phyloP scores from a whole-genome alignment of 495 filamentous ascomycete genomes.

The Xylaria palmicola region DNA sequence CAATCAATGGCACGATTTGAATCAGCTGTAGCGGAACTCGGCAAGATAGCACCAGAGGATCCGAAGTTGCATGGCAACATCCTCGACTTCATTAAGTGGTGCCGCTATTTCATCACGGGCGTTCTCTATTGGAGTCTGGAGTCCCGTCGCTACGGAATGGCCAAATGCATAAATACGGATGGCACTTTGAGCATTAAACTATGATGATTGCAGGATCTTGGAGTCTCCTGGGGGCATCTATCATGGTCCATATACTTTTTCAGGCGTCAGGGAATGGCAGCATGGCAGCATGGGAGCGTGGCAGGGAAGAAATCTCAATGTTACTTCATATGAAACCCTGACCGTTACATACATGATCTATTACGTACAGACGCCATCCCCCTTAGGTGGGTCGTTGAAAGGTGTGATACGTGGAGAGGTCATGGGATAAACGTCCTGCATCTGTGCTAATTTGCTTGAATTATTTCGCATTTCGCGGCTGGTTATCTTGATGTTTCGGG shows the following conservation, averaged over 20 bases:
- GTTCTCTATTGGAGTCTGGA: conserved; percentile 31
- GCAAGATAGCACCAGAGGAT: conserved; percentile 13
- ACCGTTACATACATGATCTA: too few species aligned
- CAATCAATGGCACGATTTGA: conserved; percentile 25
- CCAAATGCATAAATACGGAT: conserved; percentile 25
- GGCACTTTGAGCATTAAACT: conserved; percentile 25
- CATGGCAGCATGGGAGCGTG: too few species aligned
- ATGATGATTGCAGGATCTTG: background rate
- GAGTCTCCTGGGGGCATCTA: background rate
- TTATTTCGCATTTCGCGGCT: too few species aligned
- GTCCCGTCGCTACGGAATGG: conserved; percentile 30
- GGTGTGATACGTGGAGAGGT: too few species aligned
- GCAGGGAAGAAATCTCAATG: too few species aligned
- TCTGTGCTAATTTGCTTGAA: too few species aligned
- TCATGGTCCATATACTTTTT: too few species aligned
- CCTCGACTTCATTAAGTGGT: conserved; percentile 26
- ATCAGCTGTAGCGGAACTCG: conserved; percentile 15
- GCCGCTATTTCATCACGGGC: conserved; percentile 30
- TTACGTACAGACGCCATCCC: too few species aligned
- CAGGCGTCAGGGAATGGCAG: too few species aligned
- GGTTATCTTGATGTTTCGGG: conserved; percentile 44
- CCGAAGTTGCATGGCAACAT: conserved; percentile 20
- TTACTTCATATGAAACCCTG: too few species aligned
- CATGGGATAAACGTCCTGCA: too few species aligned
- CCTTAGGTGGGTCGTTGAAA: too few species aligned